Percentiles rank a stretch among this genome's conserved stretches.
Evolutionary conservation across 768 basidiomycete species (phyloP).

Genomic region (Tylopilus sp.): DNA sequence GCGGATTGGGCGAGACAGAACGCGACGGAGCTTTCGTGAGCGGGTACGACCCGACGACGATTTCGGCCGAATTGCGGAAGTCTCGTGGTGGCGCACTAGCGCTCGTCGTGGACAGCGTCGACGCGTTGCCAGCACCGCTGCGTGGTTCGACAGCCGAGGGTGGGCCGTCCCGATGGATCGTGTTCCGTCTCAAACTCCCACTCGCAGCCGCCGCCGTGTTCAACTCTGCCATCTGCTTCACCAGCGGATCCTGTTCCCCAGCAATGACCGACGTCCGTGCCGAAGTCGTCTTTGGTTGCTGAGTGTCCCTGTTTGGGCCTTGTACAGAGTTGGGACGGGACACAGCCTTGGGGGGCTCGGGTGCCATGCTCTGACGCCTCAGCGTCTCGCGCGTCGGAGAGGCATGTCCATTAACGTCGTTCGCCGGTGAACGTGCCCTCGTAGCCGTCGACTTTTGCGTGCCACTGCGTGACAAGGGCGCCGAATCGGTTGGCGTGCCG

Average conservation of each 20-base stretch:
- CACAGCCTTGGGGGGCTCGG: constrained; percentile 25
- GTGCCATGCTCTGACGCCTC: constrained; percentile 26
- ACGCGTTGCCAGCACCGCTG: constrained; percentile 22
- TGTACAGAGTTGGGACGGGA: constrained; percentile 51
- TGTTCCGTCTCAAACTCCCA: constrained; percentile 16
- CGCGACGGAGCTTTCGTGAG: constrained; percentile 50
- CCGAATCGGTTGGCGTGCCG: constrained; percentile 32
- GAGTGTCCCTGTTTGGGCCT: constrained; percentile 66
- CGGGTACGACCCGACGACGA: constrained; percentile 76
- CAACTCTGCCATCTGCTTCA: constrained; percentile 62
- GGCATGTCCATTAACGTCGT: constrained; percentile 30
- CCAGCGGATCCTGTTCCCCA: constrained; percentile 55
- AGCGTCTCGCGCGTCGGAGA: constrained; percentile 24
- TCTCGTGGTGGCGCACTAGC: constrained; percentile 38
- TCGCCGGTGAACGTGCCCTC: constrained; percentile 29
- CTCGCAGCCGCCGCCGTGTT: constrained; percentile 27
- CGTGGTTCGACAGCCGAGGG: constrained; percentile 26
- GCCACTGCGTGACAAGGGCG: constrained; percentile 27
- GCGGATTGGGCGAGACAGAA: constrained; percentile 68
- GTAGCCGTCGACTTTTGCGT: constrained; percentile 27
- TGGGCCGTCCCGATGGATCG: constrained; percentile 23
- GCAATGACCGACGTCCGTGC: constrained; percentile 32
- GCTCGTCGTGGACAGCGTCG: constrained; percentile 27
- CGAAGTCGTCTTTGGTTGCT: constrained; percentile 31
- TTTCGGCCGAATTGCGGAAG: constrained; percentile 72